These are phyloP conservation scores for Groenewaldozyma auringiensis DNA, from an alignment of 1,139 yeast species.

Conservation along the genomic window DNA sequence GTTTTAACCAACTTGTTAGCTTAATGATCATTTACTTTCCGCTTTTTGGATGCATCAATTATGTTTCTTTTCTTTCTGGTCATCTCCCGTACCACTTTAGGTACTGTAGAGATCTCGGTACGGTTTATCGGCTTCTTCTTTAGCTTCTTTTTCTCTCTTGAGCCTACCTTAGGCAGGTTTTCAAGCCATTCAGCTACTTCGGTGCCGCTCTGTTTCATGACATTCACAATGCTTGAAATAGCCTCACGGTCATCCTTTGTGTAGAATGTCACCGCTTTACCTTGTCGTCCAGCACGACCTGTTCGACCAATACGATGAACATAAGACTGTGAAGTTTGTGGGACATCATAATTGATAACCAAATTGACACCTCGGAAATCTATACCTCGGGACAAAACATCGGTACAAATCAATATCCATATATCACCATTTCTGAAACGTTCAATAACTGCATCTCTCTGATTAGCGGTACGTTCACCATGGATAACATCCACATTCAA, in stretches of 20 bases:
- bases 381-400: conserved; percentile 92
- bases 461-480: conserved; percentile 86
- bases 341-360: conserved; percentile 95
- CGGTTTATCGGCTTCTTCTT: conserved; percentile 59
- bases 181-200: conserved; percentile 76
- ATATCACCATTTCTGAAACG: conserved; percentile 81
- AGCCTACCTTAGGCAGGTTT: conserved; percentile 58
- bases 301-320: conserved; percentile 98
- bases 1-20: too few species aligned
- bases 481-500: conserved; percentile 93
- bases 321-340: conserved; percentile 87
- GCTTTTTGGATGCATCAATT: conserved; percentile 71
- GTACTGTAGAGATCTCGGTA: conserved; percentile 79
- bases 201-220: conserved; percentile 89
- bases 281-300: conserved; percentile 87
- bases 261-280: conserved; percentile 85
- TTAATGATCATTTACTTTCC: conserved; percentile 35
- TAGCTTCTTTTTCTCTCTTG: conserved; percentile 56
- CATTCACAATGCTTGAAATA: conserved; percentile 79
- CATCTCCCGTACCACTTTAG: conserved; percentile 58
- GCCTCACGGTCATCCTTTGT: conserved; percentile 79
- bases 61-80: conserved; percentile 57
- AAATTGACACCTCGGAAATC: conserved; percentile 94
- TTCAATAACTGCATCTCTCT: conserved; percentile 78
- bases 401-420: conserved; percentile 96